Conservation (phyloP, 208 protist species). For the Crithidia acanthocephali region DNA sequence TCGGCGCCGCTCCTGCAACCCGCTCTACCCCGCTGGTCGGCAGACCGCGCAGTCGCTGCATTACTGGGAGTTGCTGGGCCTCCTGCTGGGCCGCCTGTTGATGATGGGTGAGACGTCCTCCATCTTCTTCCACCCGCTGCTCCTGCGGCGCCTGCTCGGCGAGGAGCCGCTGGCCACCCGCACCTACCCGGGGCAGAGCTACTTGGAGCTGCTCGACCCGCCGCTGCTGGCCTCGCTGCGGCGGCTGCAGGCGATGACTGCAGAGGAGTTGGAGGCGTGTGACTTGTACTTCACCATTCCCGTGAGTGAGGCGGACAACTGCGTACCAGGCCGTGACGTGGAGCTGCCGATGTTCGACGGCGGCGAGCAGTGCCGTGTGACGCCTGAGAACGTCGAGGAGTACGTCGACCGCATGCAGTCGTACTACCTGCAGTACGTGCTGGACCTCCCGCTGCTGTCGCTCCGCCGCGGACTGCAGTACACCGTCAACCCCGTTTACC, state of each 20-base stretch:
- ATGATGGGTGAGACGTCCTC: conserved; percentile 50
- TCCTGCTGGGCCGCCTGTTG: conserved; percentile 68
- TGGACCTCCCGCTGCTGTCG: conserved; percentile 36
- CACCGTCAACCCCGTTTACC: conserved; percentile 50
- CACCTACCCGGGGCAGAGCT: conserved; percentile 8
- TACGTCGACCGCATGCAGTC: conserved; percentile 44
- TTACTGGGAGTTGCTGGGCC: conserved; percentile 72
- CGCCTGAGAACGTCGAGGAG: conserved; percentile 44
- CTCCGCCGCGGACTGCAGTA: conserved; percentile 60
- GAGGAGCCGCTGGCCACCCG: conserved; percentile 15
- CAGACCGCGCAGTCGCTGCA: conserved; percentile 41
- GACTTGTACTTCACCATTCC: conserved; percentile 70
- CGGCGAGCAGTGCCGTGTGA: conserved; percentile 34
- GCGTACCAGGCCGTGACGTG: neutral
- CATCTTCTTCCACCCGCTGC: conserved; percentile 65
- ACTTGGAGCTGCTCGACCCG: conserved; percentile 55
- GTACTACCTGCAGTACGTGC: conserved; percentile 47
- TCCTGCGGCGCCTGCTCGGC: conserved; percentile 59
- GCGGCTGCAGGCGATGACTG: conserved; percentile 34
- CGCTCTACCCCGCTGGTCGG: conserved; percentile 32
- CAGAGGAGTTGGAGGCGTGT: conserved; percentile 46
- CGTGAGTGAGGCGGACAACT: conserved; percentile 30
- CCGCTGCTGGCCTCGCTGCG: conserved; percentile 46
- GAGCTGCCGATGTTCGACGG: conserved; percentile 30
- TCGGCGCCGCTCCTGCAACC: conserved; percentile 21